These are phyloP conservation scores for Lunasporangiospora selenospora DNA, from an alignment of 192 early-diverging fungal genomes.

Conservation along the genomic window DNA sequence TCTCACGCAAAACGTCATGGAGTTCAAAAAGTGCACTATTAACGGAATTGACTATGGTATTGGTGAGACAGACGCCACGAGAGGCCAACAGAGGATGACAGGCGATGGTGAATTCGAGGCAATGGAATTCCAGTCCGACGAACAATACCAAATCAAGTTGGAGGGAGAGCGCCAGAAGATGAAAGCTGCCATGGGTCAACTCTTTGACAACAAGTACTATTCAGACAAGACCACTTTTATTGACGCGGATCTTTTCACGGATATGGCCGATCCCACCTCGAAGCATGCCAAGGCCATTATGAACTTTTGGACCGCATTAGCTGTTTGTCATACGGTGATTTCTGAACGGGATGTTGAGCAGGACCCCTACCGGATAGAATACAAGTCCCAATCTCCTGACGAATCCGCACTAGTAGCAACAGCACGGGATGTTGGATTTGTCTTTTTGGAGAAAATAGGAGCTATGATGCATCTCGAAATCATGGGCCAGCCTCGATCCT, in stretches of 20 bases:
- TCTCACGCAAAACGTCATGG: constrained; percentile 96
- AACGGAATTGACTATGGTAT: constrained; percentile 84
- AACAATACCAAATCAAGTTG: constrained; percentile 41
- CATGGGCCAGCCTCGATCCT: constrained; percentile 72
- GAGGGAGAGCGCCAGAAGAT: constrained; percentile 55
- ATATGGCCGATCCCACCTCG: constrained; percentile 60
- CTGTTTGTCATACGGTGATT: constrained; percentile 91
- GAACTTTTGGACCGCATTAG: constrained; percentile 85
- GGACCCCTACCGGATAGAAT: constrained; percentile 66
- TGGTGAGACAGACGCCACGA: constrained; percentile 60
- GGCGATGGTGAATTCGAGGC: constrained; percentile 40
- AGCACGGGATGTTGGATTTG: constrained; percentile 84
- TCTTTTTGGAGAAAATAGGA: constrained; percentile 77
- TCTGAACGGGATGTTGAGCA: constrained; percentile 60
- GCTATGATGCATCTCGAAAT: constrained; percentile 74
- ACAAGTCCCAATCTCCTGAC: constrained; percentile 95
- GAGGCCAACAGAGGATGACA: constrained; percentile 46
- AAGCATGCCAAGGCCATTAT: constrained; percentile 66
- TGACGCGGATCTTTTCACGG: constrained; percentile 67
- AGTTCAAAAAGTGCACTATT: constrained; percentile 91
- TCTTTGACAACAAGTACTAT: constrained; percentile 69
- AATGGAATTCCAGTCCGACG: constrained; percentile 40
- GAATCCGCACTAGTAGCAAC: constrained; percentile 92
- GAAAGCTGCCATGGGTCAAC: constrained; percentile 60
- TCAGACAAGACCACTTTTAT: constrained; percentile 75